Evolutionary conservation across 257 asterid species (phyloP).

Genomic region (Rhazya stricta): DNA sequence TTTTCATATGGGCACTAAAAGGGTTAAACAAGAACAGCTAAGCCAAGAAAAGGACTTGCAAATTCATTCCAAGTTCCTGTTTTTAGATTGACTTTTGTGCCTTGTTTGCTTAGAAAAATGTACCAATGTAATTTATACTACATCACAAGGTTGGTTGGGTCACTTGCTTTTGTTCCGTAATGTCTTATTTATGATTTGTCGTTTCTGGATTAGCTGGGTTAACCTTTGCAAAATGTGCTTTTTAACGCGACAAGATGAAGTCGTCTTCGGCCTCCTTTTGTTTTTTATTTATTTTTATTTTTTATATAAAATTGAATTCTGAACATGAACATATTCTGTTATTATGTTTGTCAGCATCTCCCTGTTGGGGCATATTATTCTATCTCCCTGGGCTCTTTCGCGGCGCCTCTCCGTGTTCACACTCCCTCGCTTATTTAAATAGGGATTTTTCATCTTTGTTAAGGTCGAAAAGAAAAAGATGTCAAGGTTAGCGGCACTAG

Average conservation of each 20-base stretch:
- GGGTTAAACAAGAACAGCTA: conserved; percentile 41
- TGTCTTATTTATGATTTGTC: conserved; percentile 23
- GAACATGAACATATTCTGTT: conserved; percentile 1
- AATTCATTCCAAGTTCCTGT: not conserved
- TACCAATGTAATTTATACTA: too few species aligned
- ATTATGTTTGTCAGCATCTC: conserved; percentile 29
- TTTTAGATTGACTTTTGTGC: conserved; percentile 17
- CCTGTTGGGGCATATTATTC: conserved; percentile 10
- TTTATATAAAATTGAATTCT: not conserved
- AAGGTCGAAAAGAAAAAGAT: not conserved
- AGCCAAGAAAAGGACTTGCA: conserved; percentile 38
- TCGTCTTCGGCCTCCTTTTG: too few species aligned
- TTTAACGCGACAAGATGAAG: conserved; percentile 31
- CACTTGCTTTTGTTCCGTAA: conserved; percentile 1
- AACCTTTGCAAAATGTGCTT: conserved; percentile 11
- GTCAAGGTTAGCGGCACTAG: not conserved
- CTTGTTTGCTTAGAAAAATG: conserved; percentile 22
- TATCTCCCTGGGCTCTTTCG: conserved; percentile 11
- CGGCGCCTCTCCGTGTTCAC: not conserved
- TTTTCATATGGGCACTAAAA: conserved; percentile 33
- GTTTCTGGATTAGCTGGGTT: conserved; percentile 39
- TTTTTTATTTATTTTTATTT: too few species aligned
- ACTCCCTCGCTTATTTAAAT: too few species aligned
- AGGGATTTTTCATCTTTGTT: not conserved
- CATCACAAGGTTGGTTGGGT: too few species aligned